A percentile compares a stretch with the other conserved stretches of the same genome.
Evolutionary conservation across 108 stramenopile species (phyloP).

Genomic region (Stephanodiscus minutulus): DNA sequence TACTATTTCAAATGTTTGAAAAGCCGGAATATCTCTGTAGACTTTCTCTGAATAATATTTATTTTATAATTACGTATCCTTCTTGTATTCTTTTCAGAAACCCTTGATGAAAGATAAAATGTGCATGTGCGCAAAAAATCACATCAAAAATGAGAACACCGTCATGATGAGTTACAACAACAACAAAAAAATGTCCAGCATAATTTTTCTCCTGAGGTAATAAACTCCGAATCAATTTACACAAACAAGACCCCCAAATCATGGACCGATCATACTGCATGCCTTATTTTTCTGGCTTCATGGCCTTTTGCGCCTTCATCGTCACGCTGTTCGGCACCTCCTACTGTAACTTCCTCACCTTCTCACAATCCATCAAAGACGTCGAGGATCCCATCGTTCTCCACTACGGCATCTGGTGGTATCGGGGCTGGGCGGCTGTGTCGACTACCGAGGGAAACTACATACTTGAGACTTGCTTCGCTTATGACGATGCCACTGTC

Average conservation of each 20-base stretch:
- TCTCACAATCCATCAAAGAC: neutral
- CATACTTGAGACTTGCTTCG: conserved; percentile 16
- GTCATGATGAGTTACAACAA: too few species aligned
- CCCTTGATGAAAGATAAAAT: too few species aligned
- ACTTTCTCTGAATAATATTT: too few species aligned
- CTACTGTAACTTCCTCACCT: neutral
- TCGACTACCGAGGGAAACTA: neutral
- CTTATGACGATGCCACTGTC: conserved; percentile 19
- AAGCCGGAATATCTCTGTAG: too few species aligned
- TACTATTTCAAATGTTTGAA: too few species aligned
- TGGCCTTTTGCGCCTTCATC: neutral
- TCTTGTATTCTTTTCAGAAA: too few species aligned
- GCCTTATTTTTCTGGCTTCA: neutral
- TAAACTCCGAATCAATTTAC: too few species aligned
- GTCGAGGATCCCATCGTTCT: neutral
- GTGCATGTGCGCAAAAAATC: too few species aligned
- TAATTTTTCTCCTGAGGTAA: too few species aligned
- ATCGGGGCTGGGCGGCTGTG: neutral
- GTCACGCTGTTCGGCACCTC: neutral
- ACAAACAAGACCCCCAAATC: neutral
- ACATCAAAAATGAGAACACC: too few species aligned
- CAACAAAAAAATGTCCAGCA: too few species aligned
- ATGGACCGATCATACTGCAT: neutral
- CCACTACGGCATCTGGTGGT: neutral
- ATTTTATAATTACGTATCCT: too few species aligned